phyloP scores from a whole-genome alignment of 208 protist species.

The Trypanosoma lewisi region DNA sequence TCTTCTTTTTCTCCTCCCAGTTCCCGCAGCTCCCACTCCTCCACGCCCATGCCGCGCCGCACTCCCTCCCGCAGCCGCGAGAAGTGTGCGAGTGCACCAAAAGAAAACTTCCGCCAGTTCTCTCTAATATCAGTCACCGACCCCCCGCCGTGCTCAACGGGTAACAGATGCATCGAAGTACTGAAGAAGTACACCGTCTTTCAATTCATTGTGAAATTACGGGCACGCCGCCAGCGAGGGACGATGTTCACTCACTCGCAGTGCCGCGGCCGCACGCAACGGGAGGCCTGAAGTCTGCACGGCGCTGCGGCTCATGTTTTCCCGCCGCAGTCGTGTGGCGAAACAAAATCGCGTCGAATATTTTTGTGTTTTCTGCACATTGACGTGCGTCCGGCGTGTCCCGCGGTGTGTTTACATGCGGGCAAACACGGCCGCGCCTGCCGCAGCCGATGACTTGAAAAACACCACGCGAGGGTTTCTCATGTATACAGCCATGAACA shows the following conservation, averaged over 20 bases:
- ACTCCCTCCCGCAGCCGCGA: constrained; percentile 33
- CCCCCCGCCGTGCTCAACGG: constrained; percentile 45
- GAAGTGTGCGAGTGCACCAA: constrained; percentile 53
- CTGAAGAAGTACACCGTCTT: constrained; percentile 46
- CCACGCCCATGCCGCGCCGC: constrained; percentile 47
- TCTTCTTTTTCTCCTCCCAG: no score
- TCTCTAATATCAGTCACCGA: constrained; percentile 49
- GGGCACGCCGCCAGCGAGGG: constrained; percentile 55
- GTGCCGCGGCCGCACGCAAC: constrained; percentile 51
- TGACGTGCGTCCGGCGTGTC: constrained; percentile 41
- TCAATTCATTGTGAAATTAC: constrained; percentile 68
- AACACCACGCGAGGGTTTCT: constrained; percentile 63
- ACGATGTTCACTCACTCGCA: constrained; percentile 67
- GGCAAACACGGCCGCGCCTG: constrained; percentile 44
- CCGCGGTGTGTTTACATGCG: constrained; percentile 50
- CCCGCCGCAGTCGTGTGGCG: constrained; percentile 46
- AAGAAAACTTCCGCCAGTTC: constrained; percentile 37
- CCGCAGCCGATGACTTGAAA: constrained; percentile 61
- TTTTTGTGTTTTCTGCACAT: constrained; percentile 43
- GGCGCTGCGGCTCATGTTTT: constrained; percentile 49
- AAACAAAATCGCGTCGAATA: constrained; percentile 74
- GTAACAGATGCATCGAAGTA: constrained; percentile 49
- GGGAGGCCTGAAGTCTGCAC: constrained; percentile 63
- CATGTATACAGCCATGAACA: no score
- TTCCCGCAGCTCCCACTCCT: constrained; percentile 81